Conservation (phyloP, 2,329 filamentous ascomycete species). For the Xylaria polymorpha region DNA sequence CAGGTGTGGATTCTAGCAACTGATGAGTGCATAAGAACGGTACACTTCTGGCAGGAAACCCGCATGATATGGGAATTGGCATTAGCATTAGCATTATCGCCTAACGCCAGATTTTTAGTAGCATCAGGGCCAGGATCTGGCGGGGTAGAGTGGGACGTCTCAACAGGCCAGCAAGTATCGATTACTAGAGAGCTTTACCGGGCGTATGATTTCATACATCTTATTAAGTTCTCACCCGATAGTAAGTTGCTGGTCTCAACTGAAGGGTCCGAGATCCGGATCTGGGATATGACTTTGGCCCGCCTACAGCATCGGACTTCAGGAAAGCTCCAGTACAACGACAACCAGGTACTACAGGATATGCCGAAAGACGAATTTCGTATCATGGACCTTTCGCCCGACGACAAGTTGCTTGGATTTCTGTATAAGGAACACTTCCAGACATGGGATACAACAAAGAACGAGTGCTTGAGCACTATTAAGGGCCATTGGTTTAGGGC, state of each 20-base stretch:
- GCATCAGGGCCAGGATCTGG: no score
- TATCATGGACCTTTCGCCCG: neutral
- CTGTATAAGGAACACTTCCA: neutral
- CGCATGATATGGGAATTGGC: no score
- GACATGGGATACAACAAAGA: neutral
- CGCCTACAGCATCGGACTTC: neutral
- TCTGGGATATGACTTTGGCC: neutral
- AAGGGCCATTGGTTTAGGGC: neutral
- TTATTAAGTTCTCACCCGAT: conserved; percentile 4
- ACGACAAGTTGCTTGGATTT: neutral
- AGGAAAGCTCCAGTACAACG: no score
- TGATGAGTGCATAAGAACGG: neutral
- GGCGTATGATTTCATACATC: no score
- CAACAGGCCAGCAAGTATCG: neutral
- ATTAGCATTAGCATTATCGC: conserved; percentile 15
- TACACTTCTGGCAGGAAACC: no score
- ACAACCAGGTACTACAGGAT: neutral
- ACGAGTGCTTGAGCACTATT: neutral
- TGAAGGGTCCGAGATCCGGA: neutral
- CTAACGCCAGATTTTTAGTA: conserved; percentile 2
- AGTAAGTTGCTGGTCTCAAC: neutral
- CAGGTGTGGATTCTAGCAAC: neutral
- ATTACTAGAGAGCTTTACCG: neutral
- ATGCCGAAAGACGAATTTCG: neutral
- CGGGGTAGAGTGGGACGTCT: conserved; percentile 10